A percentile compares a stretch with the other conserved stretches of the same genome.
Evolutionary conservation across 495 filamentous ascomycete species (phyloP).

Genomic region (Cetradonia linearis): DNA sequence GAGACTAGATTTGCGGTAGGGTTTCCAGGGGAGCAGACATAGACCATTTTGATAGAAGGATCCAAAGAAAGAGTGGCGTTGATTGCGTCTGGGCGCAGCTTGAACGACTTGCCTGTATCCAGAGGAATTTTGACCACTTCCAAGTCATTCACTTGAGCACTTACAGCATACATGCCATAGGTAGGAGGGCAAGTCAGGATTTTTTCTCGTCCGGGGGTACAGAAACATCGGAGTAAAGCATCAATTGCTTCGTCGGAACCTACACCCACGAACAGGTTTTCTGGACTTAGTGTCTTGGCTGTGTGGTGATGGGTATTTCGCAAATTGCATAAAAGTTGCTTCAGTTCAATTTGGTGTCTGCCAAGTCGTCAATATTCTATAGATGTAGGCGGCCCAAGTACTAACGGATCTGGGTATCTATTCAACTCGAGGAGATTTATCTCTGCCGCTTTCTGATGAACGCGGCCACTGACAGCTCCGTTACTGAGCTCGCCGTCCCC

Average conservation of each 20-base stretch:
- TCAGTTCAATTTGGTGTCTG: constrained; percentile 75
- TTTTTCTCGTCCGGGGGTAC: constrained; percentile 71
- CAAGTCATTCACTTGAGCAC: constrained; percentile 86
- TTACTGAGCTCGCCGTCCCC: constrained; percentile 38
- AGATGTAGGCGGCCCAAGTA: constrained; percentile 4
- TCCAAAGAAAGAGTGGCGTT: constrained; percentile 51
- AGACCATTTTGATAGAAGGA: constrained; percentile 70
- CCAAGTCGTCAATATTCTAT: not conserved
- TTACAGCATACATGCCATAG: constrained; percentile 96
- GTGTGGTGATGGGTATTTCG: constrained; percentile 82
- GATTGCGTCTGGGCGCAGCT: constrained; percentile 59
- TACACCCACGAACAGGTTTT: constrained; percentile 87
- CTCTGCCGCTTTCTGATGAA: constrained; percentile 23
- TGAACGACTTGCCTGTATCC: constrained; percentile 50
- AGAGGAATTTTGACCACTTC: constrained; percentile 75
- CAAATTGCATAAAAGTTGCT: constrained; percentile 74
- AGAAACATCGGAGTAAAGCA: constrained; percentile 85
- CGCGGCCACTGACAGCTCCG: constrained; percentile 29
- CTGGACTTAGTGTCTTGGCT: constrained; percentile 58
- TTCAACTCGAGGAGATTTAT: constrained; percentile 72
- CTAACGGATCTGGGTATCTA: constrained; percentile 88
- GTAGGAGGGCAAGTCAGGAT: constrained; percentile 93
- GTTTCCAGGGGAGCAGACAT: constrained; percentile 90
- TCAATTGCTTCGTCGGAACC: constrained; percentile 96
- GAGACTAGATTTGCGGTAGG: constrained; percentile 70